Evolutionary conservation across 441 rosid species (phyloP).

Genomic region (Biscutella laevigata): DNA sequence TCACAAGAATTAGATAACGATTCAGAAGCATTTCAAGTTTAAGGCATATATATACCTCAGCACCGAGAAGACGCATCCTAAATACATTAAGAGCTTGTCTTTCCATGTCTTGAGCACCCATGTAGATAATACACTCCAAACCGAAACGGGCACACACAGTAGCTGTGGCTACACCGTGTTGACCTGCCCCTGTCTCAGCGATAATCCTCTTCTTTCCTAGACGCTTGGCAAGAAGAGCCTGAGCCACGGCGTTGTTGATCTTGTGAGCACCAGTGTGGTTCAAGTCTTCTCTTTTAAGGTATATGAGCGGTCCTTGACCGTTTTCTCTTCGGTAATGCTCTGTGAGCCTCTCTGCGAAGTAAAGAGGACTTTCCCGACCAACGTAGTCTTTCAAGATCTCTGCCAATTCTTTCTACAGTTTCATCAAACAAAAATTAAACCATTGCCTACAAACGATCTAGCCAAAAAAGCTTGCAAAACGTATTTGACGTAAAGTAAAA

Average conservation of each 20-base stretch:
- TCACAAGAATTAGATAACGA: background rate
- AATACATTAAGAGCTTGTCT: conserved; percentile 84
- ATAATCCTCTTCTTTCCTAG: conserved; percentile 74
- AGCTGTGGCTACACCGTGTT: conserved; percentile 95
- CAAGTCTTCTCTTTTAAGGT: conserved; percentile 88
- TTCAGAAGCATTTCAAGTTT: background rate
- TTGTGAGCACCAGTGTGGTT: conserved; percentile 95
- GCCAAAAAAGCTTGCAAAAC: background rate
- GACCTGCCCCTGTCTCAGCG: conserved; percentile 96
- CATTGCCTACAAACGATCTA: background rate
- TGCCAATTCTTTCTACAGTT: conserved; percentile 55
- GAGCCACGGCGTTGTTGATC: conserved; percentile 86
- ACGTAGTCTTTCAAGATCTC: conserved; percentile 83
- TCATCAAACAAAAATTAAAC: conserved; percentile 4
- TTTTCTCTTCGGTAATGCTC: conserved; percentile 66
- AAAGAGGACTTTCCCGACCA: conserved; percentile 86
- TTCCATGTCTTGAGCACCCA: conserved; percentile 97
- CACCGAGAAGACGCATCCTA: conserved; percentile 89
- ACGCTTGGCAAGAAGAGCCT: conserved; percentile 79
- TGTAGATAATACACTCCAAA: conserved; percentile 65
- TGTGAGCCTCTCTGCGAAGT: conserved; percentile 75
- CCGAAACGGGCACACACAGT: conserved; percentile 90
- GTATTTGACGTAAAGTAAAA: no score
- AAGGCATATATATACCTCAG: conserved; percentile 40
- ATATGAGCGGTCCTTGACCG: conserved; percentile 75